phyloP scores from a whole-genome alignment of 2,329 filamentous ascomycete species.

The Domatiomyces catenatus region DNA sequence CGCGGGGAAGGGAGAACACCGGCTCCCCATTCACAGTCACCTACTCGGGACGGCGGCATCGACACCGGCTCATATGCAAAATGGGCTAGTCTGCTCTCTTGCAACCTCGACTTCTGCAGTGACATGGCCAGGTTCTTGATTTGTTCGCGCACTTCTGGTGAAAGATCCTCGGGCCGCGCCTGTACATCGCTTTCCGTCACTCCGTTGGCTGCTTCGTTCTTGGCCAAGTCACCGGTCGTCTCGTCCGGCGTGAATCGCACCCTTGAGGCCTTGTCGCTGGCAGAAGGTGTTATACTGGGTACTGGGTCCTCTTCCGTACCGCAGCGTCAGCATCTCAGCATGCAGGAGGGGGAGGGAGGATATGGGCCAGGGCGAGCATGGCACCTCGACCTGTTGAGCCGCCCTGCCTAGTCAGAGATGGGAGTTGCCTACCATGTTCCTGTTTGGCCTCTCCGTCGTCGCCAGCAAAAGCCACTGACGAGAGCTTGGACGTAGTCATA shows the following conservation, averaged over 20 bases:
- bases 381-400: neutral
- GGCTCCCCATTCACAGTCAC: constrained; percentile 12
- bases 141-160: constrained; percentile 41
- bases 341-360: neutral
- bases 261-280: neutral
- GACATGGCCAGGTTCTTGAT: constrained; percentile 56
- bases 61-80: constrained; percentile 86
- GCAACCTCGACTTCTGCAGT: constrained; percentile 58
- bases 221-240: neutral
- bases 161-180: constrained; percentile 18
- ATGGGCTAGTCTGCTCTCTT: constrained; percentile 69
- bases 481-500: constrained; percentile 11
- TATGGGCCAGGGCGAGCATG: neutral
- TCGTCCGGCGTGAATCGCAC: neutral
- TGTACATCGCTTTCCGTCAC: constrained; percentile 5
- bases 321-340: neutral
- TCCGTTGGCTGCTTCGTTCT: neutral
- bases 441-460: constrained; percentile 8
- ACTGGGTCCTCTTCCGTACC: neutral
- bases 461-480: constrained; percentile 13
- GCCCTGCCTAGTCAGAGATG: neutral
- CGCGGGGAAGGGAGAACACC: neutral
- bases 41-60: constrained; percentile 44
- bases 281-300: neutral
- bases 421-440: constrained; percentile 7